Evolutionary conservation across 2,329 filamentous ascomycete species (phyloP).

Genomic region (Paecilomyces niveus): DNA sequence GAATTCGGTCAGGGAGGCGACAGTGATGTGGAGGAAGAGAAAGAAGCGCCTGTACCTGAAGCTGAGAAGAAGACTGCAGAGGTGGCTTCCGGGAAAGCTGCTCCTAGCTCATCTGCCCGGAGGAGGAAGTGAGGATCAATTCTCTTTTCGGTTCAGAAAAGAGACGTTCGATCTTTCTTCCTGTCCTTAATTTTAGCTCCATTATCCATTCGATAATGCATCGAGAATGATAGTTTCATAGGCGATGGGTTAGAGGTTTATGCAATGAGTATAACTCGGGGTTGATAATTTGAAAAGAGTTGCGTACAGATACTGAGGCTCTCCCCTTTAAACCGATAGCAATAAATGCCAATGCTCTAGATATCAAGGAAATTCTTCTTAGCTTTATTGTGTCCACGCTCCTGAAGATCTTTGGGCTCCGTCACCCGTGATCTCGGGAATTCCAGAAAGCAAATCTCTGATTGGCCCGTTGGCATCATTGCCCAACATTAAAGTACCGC

Average conservation of each 20-base stretch:
- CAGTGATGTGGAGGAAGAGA: constrained; percentile 59
- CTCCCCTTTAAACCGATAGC: no score
- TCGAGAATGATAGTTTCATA: not conserved
- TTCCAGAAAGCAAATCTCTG: not conserved
- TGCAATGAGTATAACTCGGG: not conserved
- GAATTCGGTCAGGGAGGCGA: constrained; percentile 98
- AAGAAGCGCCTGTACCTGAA: constrained; percentile 36
- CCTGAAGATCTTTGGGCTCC: not conserved
- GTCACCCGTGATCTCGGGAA: not conserved
- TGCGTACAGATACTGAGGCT: not conserved
- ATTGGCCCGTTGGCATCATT: not conserved
- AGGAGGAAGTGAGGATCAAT: constrained; percentile 25
- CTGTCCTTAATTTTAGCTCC: not conserved
- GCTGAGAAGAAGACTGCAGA: constrained; percentile 13
- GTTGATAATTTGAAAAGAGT: not conserved
- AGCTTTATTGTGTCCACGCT: not conserved
- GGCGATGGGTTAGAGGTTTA: not conserved
- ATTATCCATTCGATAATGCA: not conserved
- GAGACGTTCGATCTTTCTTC: not conserved
- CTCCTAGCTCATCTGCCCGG: constrained; percentile 19
- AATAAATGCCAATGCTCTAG: no score
- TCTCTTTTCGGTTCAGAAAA: not conserved
- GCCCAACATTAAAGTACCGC: not conserved
- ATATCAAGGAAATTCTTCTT: no score
- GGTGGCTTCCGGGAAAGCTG: constrained; percentile 22